Percentiles rank a stretch among this genome's conserved stretches.
phyloP scores from a whole-genome alignment of 2,329 filamentous ascomycete species.

The Eutypella sp. region DNA sequence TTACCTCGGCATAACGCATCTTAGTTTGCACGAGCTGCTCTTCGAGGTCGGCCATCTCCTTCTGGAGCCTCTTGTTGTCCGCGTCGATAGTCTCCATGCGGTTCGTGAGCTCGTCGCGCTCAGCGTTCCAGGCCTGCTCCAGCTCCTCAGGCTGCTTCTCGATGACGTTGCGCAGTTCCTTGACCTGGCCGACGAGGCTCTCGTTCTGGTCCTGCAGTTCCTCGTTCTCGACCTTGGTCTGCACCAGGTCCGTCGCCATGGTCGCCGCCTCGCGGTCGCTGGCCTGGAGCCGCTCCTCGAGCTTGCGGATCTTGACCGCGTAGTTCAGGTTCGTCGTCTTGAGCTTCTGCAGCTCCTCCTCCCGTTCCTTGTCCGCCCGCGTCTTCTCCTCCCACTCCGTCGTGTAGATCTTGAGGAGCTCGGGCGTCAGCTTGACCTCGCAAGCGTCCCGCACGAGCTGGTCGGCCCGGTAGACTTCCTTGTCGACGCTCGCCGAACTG shows the following conservation, averaged over 20 bases:
- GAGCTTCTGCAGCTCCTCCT: conserved; percentile 73
- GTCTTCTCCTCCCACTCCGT: conserved; percentile 91
- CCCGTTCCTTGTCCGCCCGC: conserved; percentile 73
- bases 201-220: conserved; percentile 87
- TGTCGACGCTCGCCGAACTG: conserved; percentile 82
- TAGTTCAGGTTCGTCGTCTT: conserved; percentile 62
- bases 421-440: conserved; percentile 76
- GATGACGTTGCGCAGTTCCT: conserved; percentile 79
- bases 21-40: conserved; percentile 89
- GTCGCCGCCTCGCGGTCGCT: conserved; percentile 87
- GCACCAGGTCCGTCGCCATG: conserved; percentile 85
- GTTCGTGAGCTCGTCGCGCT: conserved; percentile 89
- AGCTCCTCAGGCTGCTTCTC: conserved; percentile 87
- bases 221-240: conserved; percentile 89
- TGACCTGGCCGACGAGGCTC: conserved; percentile 75
- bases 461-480: conserved; percentile 93
- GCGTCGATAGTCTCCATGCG: conserved; percentile 91
- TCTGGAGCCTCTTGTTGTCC: conserved; percentile 82
- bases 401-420: conserved; percentile 75
- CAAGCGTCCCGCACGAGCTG: conserved; percentile 91
- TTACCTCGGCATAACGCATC: conserved; percentile 91
- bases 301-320: conserved; percentile 69
- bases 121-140: conserved; percentile 72
- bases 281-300: conserved; percentile 84
- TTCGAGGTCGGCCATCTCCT: conserved; percentile 87